Conservation (phyloP, 164 flowering plant genomes). For the Echeveria elegans region DNA sequence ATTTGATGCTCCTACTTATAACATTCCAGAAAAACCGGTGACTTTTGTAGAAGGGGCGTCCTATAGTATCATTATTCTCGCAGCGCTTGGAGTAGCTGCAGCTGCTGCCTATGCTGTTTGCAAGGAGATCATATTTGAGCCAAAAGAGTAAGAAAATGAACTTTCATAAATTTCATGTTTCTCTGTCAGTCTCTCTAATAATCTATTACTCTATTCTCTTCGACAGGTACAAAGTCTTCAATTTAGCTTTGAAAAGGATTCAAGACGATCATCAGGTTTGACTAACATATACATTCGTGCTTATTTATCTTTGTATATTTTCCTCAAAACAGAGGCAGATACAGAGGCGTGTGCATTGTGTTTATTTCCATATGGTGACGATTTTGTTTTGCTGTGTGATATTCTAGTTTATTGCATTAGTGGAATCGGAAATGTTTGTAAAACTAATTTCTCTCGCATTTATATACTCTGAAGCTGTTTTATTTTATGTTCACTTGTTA, state of each 20-base stretch:
- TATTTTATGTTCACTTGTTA: constrained; percentile 8
- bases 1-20: constrained; percentile 89
- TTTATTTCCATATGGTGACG: neutral
- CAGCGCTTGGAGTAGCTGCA: constrained; percentile 81
- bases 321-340: neutral
- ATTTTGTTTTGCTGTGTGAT: neutral
- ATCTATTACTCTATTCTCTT: neutral
- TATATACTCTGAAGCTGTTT: neutral
- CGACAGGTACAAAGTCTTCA: constrained; percentile 76
- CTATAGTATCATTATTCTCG: constrained; percentile 72
- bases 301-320: no score
- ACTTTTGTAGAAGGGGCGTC: constrained; percentile 89
- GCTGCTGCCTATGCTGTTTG: constrained; percentile 82
- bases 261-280: constrained; percentile 83
- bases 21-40: constrained; percentile 95
- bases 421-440: neutral
- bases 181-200: neutral
- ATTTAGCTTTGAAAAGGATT: constrained; percentile 66
- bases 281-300: constrained; percentile 2
- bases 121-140: constrained; percentile 81
- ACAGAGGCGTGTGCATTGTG: neutral
- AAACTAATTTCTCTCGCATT: neutral
- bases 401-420: neutral
- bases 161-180: neutral
- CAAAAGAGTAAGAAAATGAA: constrained; percentile 63